Base-by-base conservation (phyloP, 441 rosid species). In the Populus hybrid region DNA sequence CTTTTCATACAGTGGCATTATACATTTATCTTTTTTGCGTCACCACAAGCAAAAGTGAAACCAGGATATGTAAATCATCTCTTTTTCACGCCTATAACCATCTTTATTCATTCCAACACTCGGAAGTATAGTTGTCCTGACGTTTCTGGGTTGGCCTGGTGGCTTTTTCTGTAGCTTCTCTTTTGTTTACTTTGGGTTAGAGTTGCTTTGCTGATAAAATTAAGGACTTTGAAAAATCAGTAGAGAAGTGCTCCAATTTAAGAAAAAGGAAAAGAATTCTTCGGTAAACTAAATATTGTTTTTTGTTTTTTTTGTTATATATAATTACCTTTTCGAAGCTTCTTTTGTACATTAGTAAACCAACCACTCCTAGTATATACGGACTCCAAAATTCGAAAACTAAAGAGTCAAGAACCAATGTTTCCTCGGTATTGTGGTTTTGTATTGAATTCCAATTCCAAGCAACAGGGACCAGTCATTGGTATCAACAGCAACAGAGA, bases 1-100 rank as follows among this genome's bases (percentile, higher is more conserved):
- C 80, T 80, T 84, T 80, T 83, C 67, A 77, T 67, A 75, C 75
- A 67, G 72, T 88, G 83, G 87, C 86, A 10, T 76, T 64, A 64
- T 69, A 68, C 80, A 72, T 75, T 77, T 77, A 74, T 78, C 71
- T n/a, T 50, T 67, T 70, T 73, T 76, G 72, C 76, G 75, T 75
- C 71, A 46, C 78, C 50, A 59, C 70, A 69, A 61, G 30, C 53
- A 71, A 30, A 80, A 73, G 71, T 21, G 76, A 75, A 24, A 74
- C 75, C 69, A 30, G 85, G 83, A 80, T 80, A 34, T 84, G 24
- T 82, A 84, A 75, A 82, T 83, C 77, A 36, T 74, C 19, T 75
- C 24, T 9, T 36, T 76, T 75, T 76, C 42, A 69, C 70, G 64
- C 19, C 73, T 32, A 7, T 34, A 69, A 18, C 63, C 9, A n/a